Percentiles rank a stretch among this genome's conserved stretches.
Evolutionary conservation across 2,329 filamentous ascomycete species (phyloP).

Genomic region (Chaetothyriales sp.): DNA sequence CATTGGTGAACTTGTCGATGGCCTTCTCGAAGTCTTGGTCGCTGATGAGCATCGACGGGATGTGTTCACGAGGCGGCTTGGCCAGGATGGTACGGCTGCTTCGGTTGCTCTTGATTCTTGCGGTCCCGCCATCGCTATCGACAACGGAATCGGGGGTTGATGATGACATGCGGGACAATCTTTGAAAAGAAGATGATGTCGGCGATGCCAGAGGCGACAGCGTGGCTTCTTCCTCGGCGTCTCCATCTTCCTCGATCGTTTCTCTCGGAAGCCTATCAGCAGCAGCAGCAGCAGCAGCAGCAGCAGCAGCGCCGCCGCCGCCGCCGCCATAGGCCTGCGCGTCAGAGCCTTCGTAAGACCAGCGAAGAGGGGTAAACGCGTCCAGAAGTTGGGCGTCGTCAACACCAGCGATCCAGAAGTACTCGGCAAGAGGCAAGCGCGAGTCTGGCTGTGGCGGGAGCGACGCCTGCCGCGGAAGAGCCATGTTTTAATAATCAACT

Average conservation of each 20-base stretch:
- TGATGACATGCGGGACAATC: constrained; percentile 22
- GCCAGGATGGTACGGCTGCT: constrained; percentile 46
- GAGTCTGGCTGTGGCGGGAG: not conserved
- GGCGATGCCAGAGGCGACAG: constrained; percentile 19
- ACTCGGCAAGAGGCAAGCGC: constrained; percentile 42
- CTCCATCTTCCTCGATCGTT: constrained; percentile 46
- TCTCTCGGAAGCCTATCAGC: constrained; percentile 33
- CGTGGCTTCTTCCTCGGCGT: constrained; percentile 37
- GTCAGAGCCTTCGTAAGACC: constrained; percentile 20
- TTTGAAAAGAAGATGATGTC: constrained; percentile 30
- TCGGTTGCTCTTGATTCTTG: constrained; percentile 43
- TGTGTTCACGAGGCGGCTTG: constrained; percentile 12
- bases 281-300: no score
- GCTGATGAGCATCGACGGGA: constrained; percentile 30
- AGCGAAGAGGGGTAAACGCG: constrained; percentile 20
- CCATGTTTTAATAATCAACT: not conserved
- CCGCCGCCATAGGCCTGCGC: constrained; percentile 21
- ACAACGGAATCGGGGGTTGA: constrained; percentile 30
- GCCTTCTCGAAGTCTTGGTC: constrained; percentile 92
- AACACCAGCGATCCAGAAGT: constrained; percentile 47
- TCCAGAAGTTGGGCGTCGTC: constrained; percentile 33
- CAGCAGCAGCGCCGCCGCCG: no score
- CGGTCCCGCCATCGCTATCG: constrained; percentile 35
- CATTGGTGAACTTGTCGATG: constrained; percentile 84
- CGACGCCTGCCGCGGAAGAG: not conserved